Conservation (phyloP, 305 asterid genomes). For the Fraxinus floribunda region DNA sequence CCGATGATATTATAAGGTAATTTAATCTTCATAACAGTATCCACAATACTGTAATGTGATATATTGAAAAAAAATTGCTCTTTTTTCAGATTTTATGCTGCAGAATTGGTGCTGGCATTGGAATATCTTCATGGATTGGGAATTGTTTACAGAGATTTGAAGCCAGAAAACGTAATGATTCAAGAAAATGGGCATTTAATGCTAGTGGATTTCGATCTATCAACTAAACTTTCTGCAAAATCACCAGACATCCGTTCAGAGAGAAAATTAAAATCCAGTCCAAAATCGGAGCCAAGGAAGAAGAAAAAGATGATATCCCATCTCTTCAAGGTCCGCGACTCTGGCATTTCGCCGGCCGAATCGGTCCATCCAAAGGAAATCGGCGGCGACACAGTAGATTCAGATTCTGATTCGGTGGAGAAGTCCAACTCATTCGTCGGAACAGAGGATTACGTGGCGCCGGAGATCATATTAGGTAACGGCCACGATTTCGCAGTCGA, state of each 20-base stretch:
- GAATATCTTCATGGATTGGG: constrained; percentile 48
- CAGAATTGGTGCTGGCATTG: constrained; percentile 46
- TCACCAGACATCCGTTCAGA: constrained; percentile 20
- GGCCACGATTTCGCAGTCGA: constrained; percentile 13
- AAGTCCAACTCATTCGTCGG: constrained; percentile 8
- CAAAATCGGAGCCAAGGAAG: neutral
- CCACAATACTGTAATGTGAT: neutral
- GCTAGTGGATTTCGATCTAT: constrained; percentile 54
- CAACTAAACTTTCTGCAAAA: constrained; percentile 37
- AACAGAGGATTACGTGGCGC: constrained; percentile 11
- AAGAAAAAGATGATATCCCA: constrained; percentile 7
- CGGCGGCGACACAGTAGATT: constrained; percentile 2
- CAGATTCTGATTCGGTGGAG: constrained; percentile 19
- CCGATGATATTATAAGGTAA: constrained; percentile 44
- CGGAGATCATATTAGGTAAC: constrained; percentile 12
- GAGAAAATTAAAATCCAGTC: neutral
- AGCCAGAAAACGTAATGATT: constrained; percentile 54
- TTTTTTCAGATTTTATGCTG: constrained; percentile 43
- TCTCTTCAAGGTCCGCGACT: constrained; percentile 18
- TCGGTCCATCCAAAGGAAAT: constrained; percentile 30
- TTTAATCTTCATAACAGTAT: neutral
- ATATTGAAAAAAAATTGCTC: neutral
- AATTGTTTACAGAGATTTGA: constrained; percentile 49
- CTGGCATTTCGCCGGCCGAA: constrained; percentile 30
- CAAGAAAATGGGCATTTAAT: constrained; percentile 50